Evolutionary conservation across 306 rosid species (phyloP).

Genomic region (Bauhinia variegata): DNA sequence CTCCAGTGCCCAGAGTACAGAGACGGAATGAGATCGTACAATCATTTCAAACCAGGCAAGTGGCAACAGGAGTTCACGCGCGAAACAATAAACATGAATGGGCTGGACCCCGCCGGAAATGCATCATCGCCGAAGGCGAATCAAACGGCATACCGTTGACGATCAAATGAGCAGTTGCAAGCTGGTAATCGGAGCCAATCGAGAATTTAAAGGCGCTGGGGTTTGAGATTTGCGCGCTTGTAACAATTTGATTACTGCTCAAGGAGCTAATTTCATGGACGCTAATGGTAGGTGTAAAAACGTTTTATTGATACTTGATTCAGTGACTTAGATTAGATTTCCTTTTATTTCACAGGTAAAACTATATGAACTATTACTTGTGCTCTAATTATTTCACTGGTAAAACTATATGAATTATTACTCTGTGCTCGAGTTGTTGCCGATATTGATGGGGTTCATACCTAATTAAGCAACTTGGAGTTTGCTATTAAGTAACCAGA

Average conservation of each 20-base stretch:
- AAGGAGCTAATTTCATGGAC: conserved; percentile 57
- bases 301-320: background rate
- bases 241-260: conserved; percentile 51
- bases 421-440: too few species aligned
- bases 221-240: conserved; percentile 63
- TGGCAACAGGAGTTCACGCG: too few species aligned
- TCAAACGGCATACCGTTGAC: conserved; percentile 44
- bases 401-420: too few species aligned
- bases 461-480: too few species aligned
- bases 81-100: conserved; percentile 30
- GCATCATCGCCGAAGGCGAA: conserved; percentile 41
- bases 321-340: background rate
- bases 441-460: too few species aligned
- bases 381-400: too few species aligned
- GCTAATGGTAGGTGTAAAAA: conserved; percentile 51
- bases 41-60: background rate
- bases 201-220: conserved; percentile 67
- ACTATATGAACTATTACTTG: too few species aligned
- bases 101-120: conserved; percentile 34
- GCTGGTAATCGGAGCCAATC: conserved; percentile 59
- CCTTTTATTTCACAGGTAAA: background rate
- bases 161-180: conserved; percentile 54
- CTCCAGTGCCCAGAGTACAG: too few species aligned
- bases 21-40: too few species aligned
- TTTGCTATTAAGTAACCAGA: too few species aligned